Evolutionary conservation across 1,284 basidiomycete genomes (phyloP).

Genomic region (Takashimella koratensis): DNA sequence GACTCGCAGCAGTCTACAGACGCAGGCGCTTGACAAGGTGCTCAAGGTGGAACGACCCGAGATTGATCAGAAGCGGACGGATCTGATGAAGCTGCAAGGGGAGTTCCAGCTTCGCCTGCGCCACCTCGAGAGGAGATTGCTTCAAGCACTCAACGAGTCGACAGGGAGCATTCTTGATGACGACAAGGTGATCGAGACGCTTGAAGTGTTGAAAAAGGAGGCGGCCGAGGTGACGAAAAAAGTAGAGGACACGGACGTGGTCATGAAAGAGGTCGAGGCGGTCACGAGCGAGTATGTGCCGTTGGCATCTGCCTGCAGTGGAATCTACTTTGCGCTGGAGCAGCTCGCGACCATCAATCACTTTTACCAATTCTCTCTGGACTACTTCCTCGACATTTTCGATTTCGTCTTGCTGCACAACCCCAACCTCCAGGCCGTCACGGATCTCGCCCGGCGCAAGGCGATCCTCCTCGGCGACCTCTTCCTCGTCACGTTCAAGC

Average conservation of each 20-base stretch:
- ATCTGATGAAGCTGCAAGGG: conserved; percentile 97
- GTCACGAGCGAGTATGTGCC: conserved; percentile 94
- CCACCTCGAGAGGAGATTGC: conserved; percentile 85
- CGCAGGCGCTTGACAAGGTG: conserved; percentile 95
- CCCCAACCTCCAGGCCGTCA: conserved; percentile 75
- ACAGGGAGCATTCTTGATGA: conserved; percentile 97
- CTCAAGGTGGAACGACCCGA: conserved; percentile 96
- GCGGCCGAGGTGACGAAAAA: conserved; percentile 94
- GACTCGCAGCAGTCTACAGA: conserved; percentile 96
- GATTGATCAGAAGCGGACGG: conserved; percentile 94
- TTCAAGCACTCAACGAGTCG: conserved; percentile 96
- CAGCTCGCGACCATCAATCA: conserved; percentile 92
- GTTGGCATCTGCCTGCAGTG: conserved; percentile 91
- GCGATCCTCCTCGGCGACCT: conserved; percentile 85
- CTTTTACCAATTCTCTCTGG: conserved; percentile 98
- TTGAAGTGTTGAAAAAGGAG: conserved; percentile 95
- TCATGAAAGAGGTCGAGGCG: conserved; percentile 94
- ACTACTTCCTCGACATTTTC: conserved; percentile 98
- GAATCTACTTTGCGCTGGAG: conserved; percentile 95
- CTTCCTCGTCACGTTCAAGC: conserved; percentile 83
- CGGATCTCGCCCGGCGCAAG: conserved; percentile 70
- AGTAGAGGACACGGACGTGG: conserved; percentile 93
- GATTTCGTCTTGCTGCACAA: conserved; percentile 90
- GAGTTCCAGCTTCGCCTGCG: conserved; percentile 92
- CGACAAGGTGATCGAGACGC: conserved; percentile 96